A percentile compares a stretch with the other conserved stretches of the same genome.
Evolutionary conservation across 345 rosid genomes (phyloP).

Genomic region (Syzygium aqueum): DNA sequence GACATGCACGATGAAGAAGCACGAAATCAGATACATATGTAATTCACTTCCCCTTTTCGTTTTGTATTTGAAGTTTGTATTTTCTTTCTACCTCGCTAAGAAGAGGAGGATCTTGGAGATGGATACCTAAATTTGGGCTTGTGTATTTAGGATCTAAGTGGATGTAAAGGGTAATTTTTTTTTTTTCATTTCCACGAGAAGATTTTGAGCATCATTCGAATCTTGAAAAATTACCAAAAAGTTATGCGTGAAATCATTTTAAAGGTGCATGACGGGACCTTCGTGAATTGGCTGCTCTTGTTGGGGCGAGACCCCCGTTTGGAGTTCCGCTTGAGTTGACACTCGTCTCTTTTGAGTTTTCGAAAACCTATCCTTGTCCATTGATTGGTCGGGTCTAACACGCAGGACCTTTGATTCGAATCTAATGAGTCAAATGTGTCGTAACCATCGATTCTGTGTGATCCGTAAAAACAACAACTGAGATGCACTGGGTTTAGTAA

Average conservation of each 20-base stretch:
- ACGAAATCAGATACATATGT: neutral
- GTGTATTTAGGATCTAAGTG: neutral
- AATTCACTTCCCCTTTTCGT: neutral
- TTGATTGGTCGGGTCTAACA: neutral
- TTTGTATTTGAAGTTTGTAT: neutral
- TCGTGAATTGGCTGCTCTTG: neutral
- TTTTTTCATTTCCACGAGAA: neutral
- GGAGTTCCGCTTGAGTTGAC: neutral
- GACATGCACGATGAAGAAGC: neutral
- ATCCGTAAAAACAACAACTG: neutral
- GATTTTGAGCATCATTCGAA: neutral
- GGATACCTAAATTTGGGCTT: neutral
- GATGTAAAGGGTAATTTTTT: neutral
- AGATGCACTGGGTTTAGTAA: fast-evolving
- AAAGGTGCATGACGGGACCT: neutral
- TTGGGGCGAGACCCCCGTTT: neutral
- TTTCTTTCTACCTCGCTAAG: neutral
- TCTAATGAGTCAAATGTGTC: fast-evolving
- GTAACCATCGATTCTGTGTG: neutral
- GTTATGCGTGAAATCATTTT: neutral
- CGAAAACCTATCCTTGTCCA: neutral
- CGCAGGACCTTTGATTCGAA: neutral
- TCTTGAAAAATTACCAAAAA: neutral
- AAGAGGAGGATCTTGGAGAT: neutral
- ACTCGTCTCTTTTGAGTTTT: neutral